phyloP scores from a whole-genome alignment of 495 filamentous ascomycete species.

The Penicillium coprophilum region DNA sequence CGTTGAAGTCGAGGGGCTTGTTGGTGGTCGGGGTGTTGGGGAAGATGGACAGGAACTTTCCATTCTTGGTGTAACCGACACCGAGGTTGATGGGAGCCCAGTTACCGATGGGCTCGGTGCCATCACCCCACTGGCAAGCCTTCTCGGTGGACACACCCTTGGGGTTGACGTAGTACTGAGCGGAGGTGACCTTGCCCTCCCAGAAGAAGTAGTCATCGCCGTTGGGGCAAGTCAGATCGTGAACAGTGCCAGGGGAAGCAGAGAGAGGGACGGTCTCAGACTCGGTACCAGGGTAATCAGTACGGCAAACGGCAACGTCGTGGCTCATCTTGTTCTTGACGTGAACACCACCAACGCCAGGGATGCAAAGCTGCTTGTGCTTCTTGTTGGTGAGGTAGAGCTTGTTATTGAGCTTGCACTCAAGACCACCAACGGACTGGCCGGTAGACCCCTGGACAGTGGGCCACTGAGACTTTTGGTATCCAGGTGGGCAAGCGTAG shows the following conservation, averaged over 20 bases:
- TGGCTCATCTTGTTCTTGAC: conserved; percentile 69
- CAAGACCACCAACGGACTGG: conserved; percentile 86
- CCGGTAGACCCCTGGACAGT: conserved; percentile 71
- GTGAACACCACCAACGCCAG: conserved; percentile 66
- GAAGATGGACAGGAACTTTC: conserved; percentile 84
- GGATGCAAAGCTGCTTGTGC: conserved; percentile 71
- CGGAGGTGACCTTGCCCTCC: conserved; percentile 71
- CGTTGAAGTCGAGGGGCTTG: conserved; percentile 65
- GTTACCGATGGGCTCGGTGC: conserved; percentile 67
- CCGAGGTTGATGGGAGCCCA: conserved; percentile 89
- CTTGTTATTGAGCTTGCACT: conserved; percentile 73
- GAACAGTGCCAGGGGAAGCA: conserved; percentile 52
- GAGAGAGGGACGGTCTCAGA: conserved; percentile 75
- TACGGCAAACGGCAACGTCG: conserved; percentile 80
- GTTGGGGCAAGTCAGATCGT: conserved; percentile 71
- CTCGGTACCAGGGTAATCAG: conserved; percentile 92
- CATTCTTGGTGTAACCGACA: conserved; percentile 61
- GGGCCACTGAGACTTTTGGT: conserved; percentile 94
- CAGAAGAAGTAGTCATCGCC: conserved; percentile 71
- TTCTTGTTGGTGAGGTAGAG: conserved; percentile 71
- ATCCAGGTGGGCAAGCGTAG: conserved; percentile 88
- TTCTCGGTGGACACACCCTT: conserved; percentile 62
- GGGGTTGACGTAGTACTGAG: conserved; percentile 97
- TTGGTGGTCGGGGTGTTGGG: conserved; percentile 64
- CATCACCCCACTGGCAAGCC: conserved; percentile 78